These are phyloP conservation scores for Macrolepiota fuliginosa DNA, from an alignment of 768 basidiomycete genomes.

Conservation along the genomic window DNA sequence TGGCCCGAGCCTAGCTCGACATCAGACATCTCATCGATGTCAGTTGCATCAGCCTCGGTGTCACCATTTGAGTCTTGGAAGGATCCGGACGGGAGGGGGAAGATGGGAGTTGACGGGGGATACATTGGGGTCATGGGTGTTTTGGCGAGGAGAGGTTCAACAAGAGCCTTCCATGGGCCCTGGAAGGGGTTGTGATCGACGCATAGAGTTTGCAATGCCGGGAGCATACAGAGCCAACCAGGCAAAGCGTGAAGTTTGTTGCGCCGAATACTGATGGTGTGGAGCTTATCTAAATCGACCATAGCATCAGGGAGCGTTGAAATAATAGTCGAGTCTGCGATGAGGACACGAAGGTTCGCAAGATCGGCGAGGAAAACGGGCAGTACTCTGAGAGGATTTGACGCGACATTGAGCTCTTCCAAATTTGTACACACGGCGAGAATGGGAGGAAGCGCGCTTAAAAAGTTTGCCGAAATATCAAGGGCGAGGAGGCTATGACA, in stretches of 20 bases:
- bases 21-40: conserved; percentile 61
- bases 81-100: conserved; percentile 49
- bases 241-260: conserved; percentile 89
- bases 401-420: conserved; percentile 92
- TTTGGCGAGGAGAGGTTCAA: conserved; percentile 78
- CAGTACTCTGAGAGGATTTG: conserved; percentile 89
- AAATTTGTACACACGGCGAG: conserved; percentile 78
- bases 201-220: conserved; percentile 78
- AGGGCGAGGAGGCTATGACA: conserved; percentile 80
- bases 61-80: conserved; percentile 34
- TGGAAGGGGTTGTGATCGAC: conserved; percentile 98
- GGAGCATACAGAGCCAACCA: conserved; percentile 93
- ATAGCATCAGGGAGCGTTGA: conserved; percentile 73
- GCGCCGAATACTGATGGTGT: conserved; percentile 84
- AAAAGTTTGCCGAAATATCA: conserved; percentile 88
- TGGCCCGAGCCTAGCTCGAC: conserved; percentile 43
- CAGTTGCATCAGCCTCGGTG: conserved; percentile 44
- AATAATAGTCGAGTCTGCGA: conserved; percentile 90
- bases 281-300: conserved; percentile 70
- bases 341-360: conserved; percentile 77
- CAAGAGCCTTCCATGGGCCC: conserved; percentile 87
- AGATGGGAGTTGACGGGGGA: conserved; percentile 63
- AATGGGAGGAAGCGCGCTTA: conserved; percentile 79
- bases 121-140: conserved; percentile 57
- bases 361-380: conserved; percentile 84